Evolutionary conservation across 2,329 filamentous ascomycete species (phyloP).

Genomic region (Talaromyces sp.): DNA sequence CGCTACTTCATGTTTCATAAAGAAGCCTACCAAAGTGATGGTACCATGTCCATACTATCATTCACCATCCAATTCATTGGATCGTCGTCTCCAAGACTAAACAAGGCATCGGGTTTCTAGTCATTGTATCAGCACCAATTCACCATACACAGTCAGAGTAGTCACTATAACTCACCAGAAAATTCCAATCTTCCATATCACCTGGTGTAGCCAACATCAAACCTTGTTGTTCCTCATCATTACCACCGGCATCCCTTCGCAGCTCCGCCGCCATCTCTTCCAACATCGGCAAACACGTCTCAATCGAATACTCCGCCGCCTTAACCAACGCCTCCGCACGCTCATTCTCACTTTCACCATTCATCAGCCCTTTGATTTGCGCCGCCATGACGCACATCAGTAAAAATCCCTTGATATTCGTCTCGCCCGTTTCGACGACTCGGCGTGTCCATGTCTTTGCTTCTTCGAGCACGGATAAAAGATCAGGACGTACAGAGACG

Average conservation of each 20-base stretch:
- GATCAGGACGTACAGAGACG: constrained; percentile 26
- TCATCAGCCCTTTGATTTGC: constrained; percentile 44
- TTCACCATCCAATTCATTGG: constrained; percentile 20
- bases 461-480: constrained; percentile 38
- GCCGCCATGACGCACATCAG: constrained; percentile 40
- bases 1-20: background rate
- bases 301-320: constrained; percentile 35
- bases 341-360: constrained; percentile 35
- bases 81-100: constrained; percentile 23
- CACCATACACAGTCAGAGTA: background rate
- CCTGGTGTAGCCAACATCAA: background rate
- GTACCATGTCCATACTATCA: background rate
- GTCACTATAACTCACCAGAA: background rate
- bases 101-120: constrained; percentile 23
- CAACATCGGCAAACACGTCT: constrained; percentile 26
- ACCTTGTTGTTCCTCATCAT: background rate
- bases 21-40: constrained; percentile 4
- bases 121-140: background rate
- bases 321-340: constrained; percentile 35
- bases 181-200: constrained; percentile 10
- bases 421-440: constrained; percentile 50
- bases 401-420: constrained; percentile 54
- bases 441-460: constrained; percentile 40
- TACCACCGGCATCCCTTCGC: constrained; percentile 11
- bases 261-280: constrained; percentile 23